Base-by-base conservation (phyloP, 164 flowering plant genomes). In the Amborella trichopoda region DNA sequence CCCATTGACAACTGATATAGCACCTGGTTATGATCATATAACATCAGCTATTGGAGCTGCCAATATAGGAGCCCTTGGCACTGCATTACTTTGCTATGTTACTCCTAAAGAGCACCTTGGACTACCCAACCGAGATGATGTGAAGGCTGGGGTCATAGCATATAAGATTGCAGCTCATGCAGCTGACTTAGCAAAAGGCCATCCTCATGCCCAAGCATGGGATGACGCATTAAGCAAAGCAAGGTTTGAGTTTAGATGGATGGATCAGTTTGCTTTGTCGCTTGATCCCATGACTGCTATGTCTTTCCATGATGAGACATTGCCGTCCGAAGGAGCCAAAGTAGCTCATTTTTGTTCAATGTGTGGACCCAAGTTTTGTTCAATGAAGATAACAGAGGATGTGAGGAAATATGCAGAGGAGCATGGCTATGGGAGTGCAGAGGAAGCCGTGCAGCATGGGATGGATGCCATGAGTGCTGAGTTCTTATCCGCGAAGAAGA, bases 11-110 rank as follows among this genome's bases (percentile, higher is more conserved):
- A 93, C 97, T 41, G 99, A 93, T 67, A 79, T 93, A 41, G 99
- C 99, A 17, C 99, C 99, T 40, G 99, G 99, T 19, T 93, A 93
- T 68, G 99, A 93, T 62, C 99, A 93, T 39, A 93, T 93, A 40
- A 93, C 99, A 49, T 93, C 99, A 36, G 99, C 99, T 45, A 93
- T 93, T 51, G 99, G 99, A 40, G 99, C 99, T 27, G 99, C 99
- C 49, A 93, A 81, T 52, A 93, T 88, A 44, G 99, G 99, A n/a
- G 96, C 99, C 21, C 89, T 93, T 40, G 99, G 99, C 14, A 93
- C 99, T 52, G 99, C 99, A 19, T 94, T 93, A 41, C 87, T 93
- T 13, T 93, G 99, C 56, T 93, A 93, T 67, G 99, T 93, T 3
- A 93, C 99, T 5, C 99, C 99, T 47, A 93, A 93, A 54, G 99